A percentile compares a stretch with the other conserved stretches of the same genome.
phyloP scores from a whole-genome alignment of 192 early-diverging fungal genomes.

The Backusella macrospora region DNA sequence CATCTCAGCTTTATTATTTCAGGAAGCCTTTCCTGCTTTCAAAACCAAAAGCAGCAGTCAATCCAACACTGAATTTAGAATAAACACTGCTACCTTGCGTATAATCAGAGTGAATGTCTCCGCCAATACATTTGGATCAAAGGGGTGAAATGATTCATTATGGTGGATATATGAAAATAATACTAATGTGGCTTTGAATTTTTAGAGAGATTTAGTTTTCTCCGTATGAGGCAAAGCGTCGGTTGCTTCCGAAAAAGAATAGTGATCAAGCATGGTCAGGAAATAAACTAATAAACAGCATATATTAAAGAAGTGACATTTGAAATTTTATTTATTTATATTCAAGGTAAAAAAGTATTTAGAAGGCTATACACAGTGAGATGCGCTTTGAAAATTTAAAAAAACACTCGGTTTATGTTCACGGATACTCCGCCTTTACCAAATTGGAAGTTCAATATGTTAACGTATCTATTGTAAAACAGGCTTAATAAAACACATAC shows the following conservation, averaged over 20 bases:
- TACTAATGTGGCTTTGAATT: no score
- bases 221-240: background rate
- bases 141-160: no score
- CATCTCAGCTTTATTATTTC: no score
- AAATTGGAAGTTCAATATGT: background rate
- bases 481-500: background rate
- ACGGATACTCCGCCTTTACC: background rate
- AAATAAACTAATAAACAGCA: background rate
- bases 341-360: background rate
- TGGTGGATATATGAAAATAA: no score
- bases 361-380: background rate
- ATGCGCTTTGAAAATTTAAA: background rate
- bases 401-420: background rate
- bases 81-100: no score
- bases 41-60: no score
- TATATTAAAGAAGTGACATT: background rate
- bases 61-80: no score
- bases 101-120: no score
- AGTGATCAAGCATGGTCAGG: background rate
- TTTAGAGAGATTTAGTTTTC: no score
- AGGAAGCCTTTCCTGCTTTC: no score
- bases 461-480: background rate
- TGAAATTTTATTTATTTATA: background rate
- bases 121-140: no score
- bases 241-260: conserved; percentile 9